phyloP scores from a whole-genome alignment of 2,329 filamentous ascomycete genomes.

The Calonectria hongkongensis region DNA sequence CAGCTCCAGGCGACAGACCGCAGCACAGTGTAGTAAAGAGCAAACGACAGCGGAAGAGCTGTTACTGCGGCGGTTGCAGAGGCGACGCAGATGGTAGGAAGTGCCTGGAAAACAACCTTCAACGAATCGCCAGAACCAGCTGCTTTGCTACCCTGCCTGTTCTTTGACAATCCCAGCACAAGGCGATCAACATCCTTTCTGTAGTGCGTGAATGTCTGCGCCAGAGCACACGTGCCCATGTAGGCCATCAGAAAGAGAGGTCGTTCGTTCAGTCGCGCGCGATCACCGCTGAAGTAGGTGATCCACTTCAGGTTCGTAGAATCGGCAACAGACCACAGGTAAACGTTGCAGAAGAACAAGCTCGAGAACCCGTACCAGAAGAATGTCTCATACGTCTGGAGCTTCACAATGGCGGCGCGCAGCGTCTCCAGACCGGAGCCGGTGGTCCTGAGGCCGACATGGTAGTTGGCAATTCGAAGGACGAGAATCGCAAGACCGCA shows the following conservation, averaged over 20 bases:
- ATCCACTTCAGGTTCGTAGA: conserved; percentile 82
- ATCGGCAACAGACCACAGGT: conserved; percentile 81
- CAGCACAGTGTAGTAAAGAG: conserved; percentile 78
- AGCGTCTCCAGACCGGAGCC: conserved; percentile 81
- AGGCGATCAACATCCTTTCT: conserved; percentile 84
- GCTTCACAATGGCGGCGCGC: conserved; percentile 72
- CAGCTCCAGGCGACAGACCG: conserved; percentile 80
- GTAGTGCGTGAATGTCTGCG: conserved; percentile 83
- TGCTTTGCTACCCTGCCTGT: conserved; percentile 52
- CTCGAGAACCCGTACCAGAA: conserved; percentile 87
- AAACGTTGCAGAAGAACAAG: conserved; percentile 86
- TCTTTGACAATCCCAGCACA: conserved; percentile 55
- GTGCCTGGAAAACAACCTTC: conserved; percentile 60
- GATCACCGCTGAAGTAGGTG: conserved; percentile 81
- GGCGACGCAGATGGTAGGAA: conserved; percentile 63
- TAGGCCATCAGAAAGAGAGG: conserved; percentile 86
- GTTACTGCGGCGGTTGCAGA: conserved; percentile 64
- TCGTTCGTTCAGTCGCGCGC: conserved; percentile 88
- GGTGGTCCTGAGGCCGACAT: conserved; percentile 83
- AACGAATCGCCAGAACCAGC: conserved; percentile 56
- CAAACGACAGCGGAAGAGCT: conserved; percentile 66
- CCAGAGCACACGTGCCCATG: conserved; percentile 79
- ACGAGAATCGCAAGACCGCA: conserved; percentile 87
- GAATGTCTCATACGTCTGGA: conserved; percentile 80
- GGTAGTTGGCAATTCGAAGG: conserved; percentile 89